phyloP scores from a whole-genome alignment of 2,329 filamentous ascomycete genomes.

The Biscogniauxia sp. region DNA sequence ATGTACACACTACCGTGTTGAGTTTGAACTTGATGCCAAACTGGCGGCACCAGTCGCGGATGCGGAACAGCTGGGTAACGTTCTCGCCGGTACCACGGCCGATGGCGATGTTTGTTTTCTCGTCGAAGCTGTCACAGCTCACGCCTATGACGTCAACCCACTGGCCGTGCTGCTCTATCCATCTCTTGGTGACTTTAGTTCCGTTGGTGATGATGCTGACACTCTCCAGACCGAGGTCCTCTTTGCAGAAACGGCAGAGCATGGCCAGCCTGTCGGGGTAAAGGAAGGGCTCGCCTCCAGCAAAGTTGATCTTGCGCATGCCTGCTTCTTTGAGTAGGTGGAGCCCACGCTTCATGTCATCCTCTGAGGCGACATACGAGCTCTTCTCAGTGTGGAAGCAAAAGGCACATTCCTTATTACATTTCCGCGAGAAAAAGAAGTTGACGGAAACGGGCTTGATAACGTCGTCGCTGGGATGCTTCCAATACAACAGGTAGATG shows the following conservation, averaged over 20 bases:
- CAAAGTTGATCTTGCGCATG: conserved; percentile 56
- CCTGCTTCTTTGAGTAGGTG: conserved; percentile 45
- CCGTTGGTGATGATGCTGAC: conserved; percentile 55
- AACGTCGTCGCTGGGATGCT: not conserved
- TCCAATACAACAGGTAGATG: conserved; percentile 2
- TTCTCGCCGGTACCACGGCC: conserved; percentile 50
- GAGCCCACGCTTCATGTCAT: conserved; percentile 44
- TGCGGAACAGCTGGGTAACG: conserved; percentile 40
- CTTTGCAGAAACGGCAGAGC: conserved; percentile 47
- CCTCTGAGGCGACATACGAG: conserved; percentile 40
- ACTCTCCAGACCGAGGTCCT: conserved; percentile 46
- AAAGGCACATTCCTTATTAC: conserved; percentile 50
- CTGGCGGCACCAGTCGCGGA: conserved; percentile 44
- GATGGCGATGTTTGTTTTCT: conserved; percentile 48
- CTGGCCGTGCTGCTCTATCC: conserved; percentile 39
- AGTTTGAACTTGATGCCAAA: conserved; percentile 54
- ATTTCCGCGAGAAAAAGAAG: conserved; percentile 45
- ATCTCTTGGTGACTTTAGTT: conserved; percentile 43
- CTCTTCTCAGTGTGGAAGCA: conserved; percentile 56
- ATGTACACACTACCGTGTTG: conserved; percentile 51
- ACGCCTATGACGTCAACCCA: conserved; percentile 54
- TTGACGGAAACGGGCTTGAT: conserved; percentile 41
- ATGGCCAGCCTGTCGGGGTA: conserved; percentile 43
- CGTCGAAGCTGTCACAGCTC: conserved; percentile 53
- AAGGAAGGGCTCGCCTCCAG: conserved; percentile 54